Conservation (phyloP, 1,139 yeast species). For the Nadsonia starkeyi-henricii region DNA sequence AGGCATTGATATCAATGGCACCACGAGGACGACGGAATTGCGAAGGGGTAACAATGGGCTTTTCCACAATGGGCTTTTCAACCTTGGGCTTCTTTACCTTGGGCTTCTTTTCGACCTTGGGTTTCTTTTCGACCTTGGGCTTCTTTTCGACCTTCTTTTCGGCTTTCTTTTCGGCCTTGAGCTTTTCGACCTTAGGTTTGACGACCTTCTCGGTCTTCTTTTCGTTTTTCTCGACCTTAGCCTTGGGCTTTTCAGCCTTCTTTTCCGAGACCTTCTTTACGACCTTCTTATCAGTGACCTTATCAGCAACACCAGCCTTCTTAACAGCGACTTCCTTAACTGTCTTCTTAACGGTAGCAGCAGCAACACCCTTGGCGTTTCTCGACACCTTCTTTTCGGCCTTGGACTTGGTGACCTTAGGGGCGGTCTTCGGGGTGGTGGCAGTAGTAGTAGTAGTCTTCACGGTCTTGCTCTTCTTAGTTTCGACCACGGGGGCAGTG, state of each 20-base stretch:
- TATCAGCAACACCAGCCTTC: neutral
- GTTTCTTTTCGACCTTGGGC: slow-evolving; percentile 5
- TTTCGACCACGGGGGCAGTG: neutral
- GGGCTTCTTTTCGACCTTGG: slow-evolving; percentile 2
- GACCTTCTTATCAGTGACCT: neutral
- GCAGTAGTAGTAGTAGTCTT: no score
- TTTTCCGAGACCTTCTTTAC: slow-evolving; percentile 1
- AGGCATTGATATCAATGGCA: slow-evolving; percentile 9
- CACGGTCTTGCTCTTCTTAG: no score
- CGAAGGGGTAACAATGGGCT: slow-evolving; percentile 1
- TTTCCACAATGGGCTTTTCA: neutral
- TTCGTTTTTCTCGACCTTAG: neutral
- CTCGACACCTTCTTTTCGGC: neutral
- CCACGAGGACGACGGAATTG: slow-evolving; percentile 1
- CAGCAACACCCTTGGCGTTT: neutral
- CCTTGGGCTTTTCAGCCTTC: neutral
- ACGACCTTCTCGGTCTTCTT: neutral
- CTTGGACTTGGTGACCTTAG: neutral
- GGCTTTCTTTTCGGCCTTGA: neutral
- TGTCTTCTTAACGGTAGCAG: neutral
- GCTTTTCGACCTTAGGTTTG: slow-evolving; percentile 4
- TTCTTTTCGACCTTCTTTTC: slow-evolving; percentile 2
- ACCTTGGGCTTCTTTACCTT: neutral
- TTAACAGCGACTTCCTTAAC: neutral
- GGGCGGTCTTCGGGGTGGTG: neutral